Conservation (phyloP, 805 yeast genomes). For the Saturnispora besseyi region DNA sequence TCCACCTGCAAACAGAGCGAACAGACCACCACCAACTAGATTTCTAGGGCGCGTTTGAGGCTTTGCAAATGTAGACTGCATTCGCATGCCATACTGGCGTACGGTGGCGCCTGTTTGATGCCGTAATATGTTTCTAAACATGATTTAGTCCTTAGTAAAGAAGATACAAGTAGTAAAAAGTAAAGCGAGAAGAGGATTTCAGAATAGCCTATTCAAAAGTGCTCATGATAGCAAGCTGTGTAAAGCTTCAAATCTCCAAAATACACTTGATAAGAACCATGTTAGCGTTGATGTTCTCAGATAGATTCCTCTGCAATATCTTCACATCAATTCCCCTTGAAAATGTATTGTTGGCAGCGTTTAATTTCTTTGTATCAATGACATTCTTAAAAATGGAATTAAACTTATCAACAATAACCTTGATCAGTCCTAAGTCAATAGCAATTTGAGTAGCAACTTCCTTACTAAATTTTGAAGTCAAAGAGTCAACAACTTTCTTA, state of each 20-base stretch:
- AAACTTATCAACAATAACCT: background rate
- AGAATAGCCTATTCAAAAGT: background rate
- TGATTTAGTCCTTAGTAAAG: background rate
- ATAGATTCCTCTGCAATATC: background rate
- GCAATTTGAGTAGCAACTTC: slow-evolving; percentile 1
- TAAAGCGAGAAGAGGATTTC: background rate
- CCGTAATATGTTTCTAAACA: slow-evolving; percentile 1
- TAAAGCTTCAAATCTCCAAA: background rate
- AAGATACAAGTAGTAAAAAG: background rate
- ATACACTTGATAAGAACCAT: slow-evolving; percentile 3
- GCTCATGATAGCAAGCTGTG: background rate
- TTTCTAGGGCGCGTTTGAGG: background rate
- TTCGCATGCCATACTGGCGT: background rate
- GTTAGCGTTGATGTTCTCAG: background rate
- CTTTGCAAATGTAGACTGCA: background rate
- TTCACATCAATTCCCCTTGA: background rate
- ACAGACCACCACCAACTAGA: slow-evolving; percentile 10
- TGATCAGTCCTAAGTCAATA: background rate
- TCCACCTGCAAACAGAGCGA: slow-evolving; percentile 15
- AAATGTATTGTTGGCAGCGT: background rate
- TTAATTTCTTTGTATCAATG: background rate
- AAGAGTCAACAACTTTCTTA: slow-evolving; percentile 4
- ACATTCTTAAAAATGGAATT: background rate
- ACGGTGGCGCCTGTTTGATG: background rate
- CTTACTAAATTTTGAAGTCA: background rate